Percentiles rank a stretch among this genome's conserved stretches.
Conservation (phyloP, 2,329 filamentous ascomycete species). For the Cordyceps tenuipes region DNA sequence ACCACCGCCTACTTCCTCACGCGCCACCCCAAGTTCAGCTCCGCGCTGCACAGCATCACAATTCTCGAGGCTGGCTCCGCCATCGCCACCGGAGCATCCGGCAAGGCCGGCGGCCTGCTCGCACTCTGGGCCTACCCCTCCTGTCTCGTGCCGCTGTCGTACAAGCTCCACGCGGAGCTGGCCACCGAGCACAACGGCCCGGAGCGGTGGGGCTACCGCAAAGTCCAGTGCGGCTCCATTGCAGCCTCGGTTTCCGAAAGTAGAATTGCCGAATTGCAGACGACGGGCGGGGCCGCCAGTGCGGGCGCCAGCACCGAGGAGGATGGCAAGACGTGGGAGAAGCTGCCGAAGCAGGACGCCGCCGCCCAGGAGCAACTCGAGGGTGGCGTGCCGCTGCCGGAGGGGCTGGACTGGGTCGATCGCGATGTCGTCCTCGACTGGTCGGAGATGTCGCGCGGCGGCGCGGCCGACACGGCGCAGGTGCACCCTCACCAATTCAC, state of each 20-base stretch:
- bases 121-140: conserved; percentile 86
- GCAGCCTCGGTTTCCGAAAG: conserved; percentile 27
- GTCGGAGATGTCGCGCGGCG: conserved; percentile 66
- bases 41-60: conserved; percentile 66
- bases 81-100: conserved; percentile 85
- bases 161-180: conserved; percentile 71
- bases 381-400: conserved; percentile 56
- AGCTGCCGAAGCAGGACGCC: conserved; percentile 51
- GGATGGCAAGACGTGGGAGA: conserved; percentile 46
- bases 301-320: conserved; percentile 17
- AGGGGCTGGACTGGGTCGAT: conserved; percentile 79
- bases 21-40: conserved; percentile 73
- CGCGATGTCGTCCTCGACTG: conserved; percentile 59
- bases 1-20: conserved; percentile 89
- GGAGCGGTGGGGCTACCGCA: conserved; percentile 78
- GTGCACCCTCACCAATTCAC: conserved; percentile 93
- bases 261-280: conserved; percentile 3
- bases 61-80: conserved; percentile 75
- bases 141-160: conserved; percentile 78
- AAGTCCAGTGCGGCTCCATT: conserved; percentile 62
- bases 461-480: conserved; percentile 73
- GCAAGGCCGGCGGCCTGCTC: conserved; percentile 86
- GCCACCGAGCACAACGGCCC: conserved; percentile 75
- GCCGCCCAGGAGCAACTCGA: conserved; percentile 39
- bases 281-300: no score